Percentiles rank a stretch among this genome's conserved stretches.
phyloP scores from a whole-genome alignment of 345 rosid species.

The Adansonia digitata region DNA sequence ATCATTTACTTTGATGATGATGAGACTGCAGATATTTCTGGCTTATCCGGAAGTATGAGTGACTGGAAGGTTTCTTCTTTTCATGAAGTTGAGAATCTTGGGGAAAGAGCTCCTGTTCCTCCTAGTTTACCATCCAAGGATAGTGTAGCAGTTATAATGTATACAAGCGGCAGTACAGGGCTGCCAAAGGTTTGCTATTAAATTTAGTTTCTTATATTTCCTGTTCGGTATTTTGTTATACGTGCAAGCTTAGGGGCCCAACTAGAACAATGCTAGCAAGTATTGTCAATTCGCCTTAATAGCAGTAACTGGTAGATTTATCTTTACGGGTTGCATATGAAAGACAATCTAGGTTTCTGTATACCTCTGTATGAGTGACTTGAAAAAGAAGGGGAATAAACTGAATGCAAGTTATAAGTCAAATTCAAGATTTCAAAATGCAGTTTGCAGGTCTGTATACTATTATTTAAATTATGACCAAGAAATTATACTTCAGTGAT shows the following conservation, averaged over 20 bases:
- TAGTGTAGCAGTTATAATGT: conserved; percentile 73
- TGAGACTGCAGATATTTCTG: conserved; percentile 36
- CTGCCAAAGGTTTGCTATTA: conserved; percentile 65
- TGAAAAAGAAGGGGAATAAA: not conserved
- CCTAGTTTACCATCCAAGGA: conserved; percentile 69
- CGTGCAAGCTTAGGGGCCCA: not conserved
- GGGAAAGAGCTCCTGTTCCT: conserved; percentile 42
- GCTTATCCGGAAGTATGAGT: conserved; percentile 26
- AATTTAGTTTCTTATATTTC: not conserved
- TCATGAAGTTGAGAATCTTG: conserved; percentile 73
- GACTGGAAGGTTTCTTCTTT: conserved; percentile 58
- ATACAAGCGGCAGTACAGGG: conserved; percentile 95
- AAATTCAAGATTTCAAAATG: not conserved
- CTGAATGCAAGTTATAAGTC: not conserved
- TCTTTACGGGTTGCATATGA: not conserved
- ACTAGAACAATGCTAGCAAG: not conserved
- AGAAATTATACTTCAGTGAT: not conserved
- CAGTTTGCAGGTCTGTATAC: not conserved
- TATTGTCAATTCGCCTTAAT: not conserved
- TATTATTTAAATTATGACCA: not conserved
- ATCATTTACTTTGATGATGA: conserved; percentile 71
- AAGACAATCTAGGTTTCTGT: not conserved
- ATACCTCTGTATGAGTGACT: not conserved
- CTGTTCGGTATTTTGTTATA: not conserved
- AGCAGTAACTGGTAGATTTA: not conserved